Conservation (phyloP, 2,329 filamentous ascomycete genomes). For the Alternaria metachromatica region DNA sequence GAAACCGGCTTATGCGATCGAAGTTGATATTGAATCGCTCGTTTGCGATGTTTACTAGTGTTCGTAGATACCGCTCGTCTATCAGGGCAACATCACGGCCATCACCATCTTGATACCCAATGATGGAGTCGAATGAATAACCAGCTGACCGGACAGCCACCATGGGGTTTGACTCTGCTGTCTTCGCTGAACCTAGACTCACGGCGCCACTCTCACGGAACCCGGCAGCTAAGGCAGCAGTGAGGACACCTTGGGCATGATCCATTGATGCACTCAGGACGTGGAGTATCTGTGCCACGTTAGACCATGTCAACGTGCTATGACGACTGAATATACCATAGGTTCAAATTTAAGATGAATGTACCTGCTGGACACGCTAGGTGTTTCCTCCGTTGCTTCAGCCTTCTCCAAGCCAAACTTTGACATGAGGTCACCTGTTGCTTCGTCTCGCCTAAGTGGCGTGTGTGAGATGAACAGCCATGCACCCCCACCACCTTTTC, state of each 20-base stretch:
- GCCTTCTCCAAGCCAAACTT: conserved; percentile 50
- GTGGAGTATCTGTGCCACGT: conserved; percentile 76
- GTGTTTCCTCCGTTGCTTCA: not conserved
- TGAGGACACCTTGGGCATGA: conserved; percentile 77
- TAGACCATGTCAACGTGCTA: conserved; percentile 19
- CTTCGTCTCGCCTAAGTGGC: conserved; percentile 56
- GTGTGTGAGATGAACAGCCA: conserved; percentile 93
- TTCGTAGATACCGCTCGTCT: conserved; percentile 69
- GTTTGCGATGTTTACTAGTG: conserved; percentile 73
- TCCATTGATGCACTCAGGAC: conserved; percentile 77
- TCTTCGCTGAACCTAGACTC: conserved; percentile 58
- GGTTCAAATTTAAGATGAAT: conserved; percentile 94
- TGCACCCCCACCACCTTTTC: conserved; percentile 77
- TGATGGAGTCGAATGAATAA: conserved; percentile 78
- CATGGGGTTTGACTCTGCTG: conserved; percentile 67
- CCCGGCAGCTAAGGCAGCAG: conserved; percentile 78
- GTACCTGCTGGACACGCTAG: conserved; percentile 49
- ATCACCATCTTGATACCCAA: conserved; percentile 62
- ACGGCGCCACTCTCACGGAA: conserved; percentile 91
- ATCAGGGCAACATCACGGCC: conserved; percentile 60
- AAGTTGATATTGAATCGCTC: conserved; percentile 74
- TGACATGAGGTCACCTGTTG: conserved; percentile 22
- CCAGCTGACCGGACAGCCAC: conserved; percentile 87
- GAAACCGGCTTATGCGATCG: conserved; percentile 71
- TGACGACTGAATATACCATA: conserved; percentile 68